phyloP scores from a whole-genome alignment of 441 rosid genomes.

The Croton setiger region DNA sequence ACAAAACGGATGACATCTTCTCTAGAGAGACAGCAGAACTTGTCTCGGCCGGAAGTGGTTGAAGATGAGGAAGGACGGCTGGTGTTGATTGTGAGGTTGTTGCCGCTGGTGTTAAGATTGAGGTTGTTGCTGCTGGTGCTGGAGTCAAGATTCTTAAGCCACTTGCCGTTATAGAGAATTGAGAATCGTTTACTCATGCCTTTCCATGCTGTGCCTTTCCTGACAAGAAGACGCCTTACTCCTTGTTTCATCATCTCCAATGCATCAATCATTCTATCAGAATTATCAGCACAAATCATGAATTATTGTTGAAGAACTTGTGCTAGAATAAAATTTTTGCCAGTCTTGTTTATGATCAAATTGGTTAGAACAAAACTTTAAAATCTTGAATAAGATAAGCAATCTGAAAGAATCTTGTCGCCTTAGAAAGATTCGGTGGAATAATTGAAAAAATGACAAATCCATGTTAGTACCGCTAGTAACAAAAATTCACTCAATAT shows the following conservation, averaged over 20 bases:
- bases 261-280: slow-evolving; percentile 79
- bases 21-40: slow-evolving; percentile 90
- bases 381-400: not conserved
- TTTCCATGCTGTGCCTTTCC: slow-evolving; percentile 69
- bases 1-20: slow-evolving; percentile 91
- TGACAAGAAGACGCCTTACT: slow-evolving; percentile 79
- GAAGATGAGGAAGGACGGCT: slow-evolving; percentile 62
- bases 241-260: slow-evolving; percentile 99
- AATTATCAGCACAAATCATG: slow-evolving; percentile 3
- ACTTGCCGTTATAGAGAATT: slow-evolving; percentile 74
- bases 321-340: not conserved
- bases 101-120: slow-evolving; percentile 35
- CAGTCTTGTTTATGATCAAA: not conserved
- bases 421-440: not conserved
- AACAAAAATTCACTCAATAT: not conserved
- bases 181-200: slow-evolving; percentile 98
- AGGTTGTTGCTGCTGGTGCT: slow-evolving; percentile 40
- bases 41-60: slow-evolving; percentile 41
- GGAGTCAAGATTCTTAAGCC: slow-evolving; percentile 77
- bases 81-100: slow-evolving; percentile 27
- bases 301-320: not conserved
- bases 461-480: not conserved
- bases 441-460: not conserved
- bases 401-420: not conserved
- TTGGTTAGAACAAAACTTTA: not conserved